Evolutionary conservation across 352 stramenopile genomes (phyloP), one percentile per base, ranked within the genome.

Genomic region (Phytophthora cajani): DNA sequence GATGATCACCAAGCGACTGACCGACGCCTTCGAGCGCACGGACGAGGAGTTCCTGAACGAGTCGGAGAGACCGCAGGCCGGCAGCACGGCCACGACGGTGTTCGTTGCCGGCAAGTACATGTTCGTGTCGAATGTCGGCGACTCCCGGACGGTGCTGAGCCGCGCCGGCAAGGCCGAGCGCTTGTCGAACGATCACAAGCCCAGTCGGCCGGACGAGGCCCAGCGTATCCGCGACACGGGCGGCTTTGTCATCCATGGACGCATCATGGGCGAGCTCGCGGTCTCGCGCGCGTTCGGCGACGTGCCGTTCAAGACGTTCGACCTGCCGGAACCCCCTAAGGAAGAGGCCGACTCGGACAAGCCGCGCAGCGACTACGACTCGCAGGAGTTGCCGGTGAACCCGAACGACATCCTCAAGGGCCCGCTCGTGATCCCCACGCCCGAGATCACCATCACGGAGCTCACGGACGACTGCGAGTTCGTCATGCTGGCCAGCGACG

Each of bases 111-210:
- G 97, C 6, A 87, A 93, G 36, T 78, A 90, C 49, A 71, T 99
- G 40, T 99, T 98, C 72, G 94, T 98, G 8, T 94, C 95, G 1
- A 99, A 99, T 67, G 95, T 99, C 8, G 97, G 97, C 32, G 97
- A 99, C 69, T 98, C 94, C 38, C 86, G 97, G 7, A 98, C 98
- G 7, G 87, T 99, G 17, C 60, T 99, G 49, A 98, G 94, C 50
- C 87, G 95, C 19, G 87, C 84, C 19, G 92, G 94, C 1, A 78
- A 85, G 27, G 94, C 92, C 2, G 82, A 97, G 19, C 91, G 97
- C 64, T 80, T 99, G 12, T 98, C 96, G 16, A 97, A 98, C 61
- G 97, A 99, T 73, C 97, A 99, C 79, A 99, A 99, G 78, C 97
- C 97, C 14, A 91, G 81, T 78, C 84, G 88, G 17, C 60, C 72